These are phyloP conservation scores for Sutorius eximius DNA, from an alignment of 1,284 basidiomycete species.

Conservation along the genomic window DNA sequence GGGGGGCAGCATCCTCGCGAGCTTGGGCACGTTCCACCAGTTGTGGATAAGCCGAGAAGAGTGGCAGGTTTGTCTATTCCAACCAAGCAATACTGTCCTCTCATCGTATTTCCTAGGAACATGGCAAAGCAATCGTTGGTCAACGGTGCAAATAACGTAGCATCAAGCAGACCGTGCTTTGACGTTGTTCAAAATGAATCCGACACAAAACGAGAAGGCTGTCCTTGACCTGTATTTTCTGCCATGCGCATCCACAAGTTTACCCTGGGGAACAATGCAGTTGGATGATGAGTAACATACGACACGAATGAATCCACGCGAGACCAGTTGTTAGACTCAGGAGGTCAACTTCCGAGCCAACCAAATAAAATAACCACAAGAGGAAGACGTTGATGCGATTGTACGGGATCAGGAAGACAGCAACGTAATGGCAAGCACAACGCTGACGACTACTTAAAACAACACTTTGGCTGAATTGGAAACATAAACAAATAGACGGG, in stretches of 20 bases:
- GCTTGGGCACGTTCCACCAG: conserved; percentile 95
- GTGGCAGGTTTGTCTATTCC: conserved; percentile 66
- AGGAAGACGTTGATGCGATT: conserved; percentile 14
- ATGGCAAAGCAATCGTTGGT: conserved; percentile 73
- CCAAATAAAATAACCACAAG: conserved; percentile 23
- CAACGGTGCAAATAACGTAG: conserved; percentile 70
- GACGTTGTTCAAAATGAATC: not conserved
- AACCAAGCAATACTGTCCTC: not conserved
- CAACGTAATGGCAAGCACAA: conserved; percentile 32
- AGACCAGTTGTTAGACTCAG: conserved; percentile 10
- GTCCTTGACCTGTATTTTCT: not conserved
- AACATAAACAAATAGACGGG: conserved; percentile 27
- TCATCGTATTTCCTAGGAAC: conserved; percentile 51
- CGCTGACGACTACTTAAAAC: conserved; percentile 31
- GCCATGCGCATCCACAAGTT: not conserved
- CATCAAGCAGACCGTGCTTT: conserved; percentile 3
- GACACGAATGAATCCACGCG: conserved; percentile 11
- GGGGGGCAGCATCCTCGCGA: conserved; percentile 90
- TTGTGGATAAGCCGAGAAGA: conserved; percentile 92
- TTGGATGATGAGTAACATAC: conserved; percentile 17
- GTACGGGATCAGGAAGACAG: conserved; percentile 15
- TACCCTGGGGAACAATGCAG: conserved; percentile 12
- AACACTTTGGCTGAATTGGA: conserved; percentile 24
- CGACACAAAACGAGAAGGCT: not conserved
- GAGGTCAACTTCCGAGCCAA: conserved; percentile 41